These are phyloP conservation scores for Boletus sp. DNA, from an alignment of 1,284 basidiomycete genomes.

Conservation along the genomic window DNA sequence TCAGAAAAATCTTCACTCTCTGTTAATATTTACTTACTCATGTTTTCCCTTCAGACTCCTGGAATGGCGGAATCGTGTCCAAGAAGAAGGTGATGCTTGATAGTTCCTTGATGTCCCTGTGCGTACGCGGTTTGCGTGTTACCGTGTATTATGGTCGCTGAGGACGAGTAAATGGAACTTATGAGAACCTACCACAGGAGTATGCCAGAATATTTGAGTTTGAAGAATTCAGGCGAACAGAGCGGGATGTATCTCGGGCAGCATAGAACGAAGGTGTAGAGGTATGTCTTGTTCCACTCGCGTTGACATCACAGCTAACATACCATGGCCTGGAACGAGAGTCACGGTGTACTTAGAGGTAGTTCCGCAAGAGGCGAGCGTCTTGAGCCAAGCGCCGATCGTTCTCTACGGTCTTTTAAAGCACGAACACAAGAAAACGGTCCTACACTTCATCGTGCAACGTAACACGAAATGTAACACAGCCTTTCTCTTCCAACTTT, in stretches of 20 bases:
- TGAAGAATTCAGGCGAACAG: slow-evolving; percentile 89
- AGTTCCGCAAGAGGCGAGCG: slow-evolving; percentile 57
- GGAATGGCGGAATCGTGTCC: slow-evolving; percentile 62
- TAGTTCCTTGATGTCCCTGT: slow-evolving; percentile 92
- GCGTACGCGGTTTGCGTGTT: slow-evolving; percentile 86
- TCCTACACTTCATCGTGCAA: slow-evolving; percentile 90
- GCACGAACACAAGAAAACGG: slow-evolving; percentile 96
- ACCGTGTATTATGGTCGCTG: slow-evolving; percentile 88
- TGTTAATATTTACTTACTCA: slow-evolving; percentile 8
- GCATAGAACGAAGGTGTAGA: slow-evolving; percentile 60
- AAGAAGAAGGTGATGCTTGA: slow-evolving; percentile 74
- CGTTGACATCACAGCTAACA: not conserved
- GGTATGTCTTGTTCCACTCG: slow-evolving; percentile 39
- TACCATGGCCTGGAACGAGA: slow-evolving; percentile 67
- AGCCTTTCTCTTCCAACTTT: too few species aligned
- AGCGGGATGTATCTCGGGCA: slow-evolving; percentile 66
- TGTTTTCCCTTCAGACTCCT: slow-evolving; percentile 47
- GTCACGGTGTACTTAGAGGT: slow-evolving; percentile 72
- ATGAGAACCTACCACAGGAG: slow-evolving; percentile 92
- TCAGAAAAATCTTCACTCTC: slow-evolving; percentile 38
- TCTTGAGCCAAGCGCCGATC: slow-evolving; percentile 46
- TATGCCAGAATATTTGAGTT: slow-evolving; percentile 97
- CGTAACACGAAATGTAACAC: too few species aligned
- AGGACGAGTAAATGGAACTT: slow-evolving; percentile 98
- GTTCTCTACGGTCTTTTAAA: slow-evolving; percentile 82